Conservation (phyloP, 2,329 filamentous ascomycete genomes). For the Botrytis cinerea region DNA sequence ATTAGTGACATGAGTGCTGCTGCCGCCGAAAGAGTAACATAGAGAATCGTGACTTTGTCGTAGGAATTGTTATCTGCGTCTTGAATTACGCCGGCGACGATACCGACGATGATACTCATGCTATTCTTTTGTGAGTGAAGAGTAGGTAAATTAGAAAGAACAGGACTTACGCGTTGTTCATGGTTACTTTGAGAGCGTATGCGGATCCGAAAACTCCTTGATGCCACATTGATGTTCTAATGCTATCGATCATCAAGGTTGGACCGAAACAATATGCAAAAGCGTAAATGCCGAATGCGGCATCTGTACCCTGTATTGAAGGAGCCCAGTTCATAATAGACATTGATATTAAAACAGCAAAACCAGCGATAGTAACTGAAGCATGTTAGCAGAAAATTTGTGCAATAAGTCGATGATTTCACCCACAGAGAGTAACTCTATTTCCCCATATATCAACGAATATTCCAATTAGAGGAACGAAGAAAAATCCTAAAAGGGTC, state of each 20-base stretch:
- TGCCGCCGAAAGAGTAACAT: slow-evolving; percentile 43
- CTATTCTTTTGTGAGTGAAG: slow-evolving; percentile 36
- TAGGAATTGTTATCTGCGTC: slow-evolving; percentile 59
- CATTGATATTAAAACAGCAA: slow-evolving; percentile 56
- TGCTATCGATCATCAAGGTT: slow-evolving; percentile 60
- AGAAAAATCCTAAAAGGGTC: slow-evolving; percentile 51
- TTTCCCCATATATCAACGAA: slow-evolving; percentile 55
- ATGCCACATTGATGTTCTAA: slow-evolving; percentile 61
- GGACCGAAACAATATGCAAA: slow-evolving; percentile 57
- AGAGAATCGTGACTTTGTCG: slow-evolving; percentile 55
- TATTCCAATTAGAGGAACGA: slow-evolving; percentile 53
- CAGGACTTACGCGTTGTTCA: slow-evolving; percentile 55
- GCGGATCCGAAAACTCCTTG: slow-evolving; percentile 61
- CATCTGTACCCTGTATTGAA: slow-evolving; percentile 54
- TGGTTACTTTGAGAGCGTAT: slow-evolving; percentile 60
- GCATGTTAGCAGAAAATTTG: neutral
- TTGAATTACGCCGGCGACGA: slow-evolving; percentile 59
- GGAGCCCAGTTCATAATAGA: slow-evolving; percentile 55
- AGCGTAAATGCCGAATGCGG: slow-evolving; percentile 61
- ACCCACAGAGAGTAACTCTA: slow-evolving; percentile 49
- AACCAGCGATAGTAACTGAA: slow-evolving; percentile 48
- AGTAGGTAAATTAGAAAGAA: too few species aligned
- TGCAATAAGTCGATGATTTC: neutral
- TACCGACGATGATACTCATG: slow-evolving; percentile 61
- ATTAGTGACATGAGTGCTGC: neutral